These are phyloP conservation scores for Exophiala mesophila DNA, from an alignment of 2,329 filamentous ascomycete genomes.

Conservation along the genomic window DNA sequence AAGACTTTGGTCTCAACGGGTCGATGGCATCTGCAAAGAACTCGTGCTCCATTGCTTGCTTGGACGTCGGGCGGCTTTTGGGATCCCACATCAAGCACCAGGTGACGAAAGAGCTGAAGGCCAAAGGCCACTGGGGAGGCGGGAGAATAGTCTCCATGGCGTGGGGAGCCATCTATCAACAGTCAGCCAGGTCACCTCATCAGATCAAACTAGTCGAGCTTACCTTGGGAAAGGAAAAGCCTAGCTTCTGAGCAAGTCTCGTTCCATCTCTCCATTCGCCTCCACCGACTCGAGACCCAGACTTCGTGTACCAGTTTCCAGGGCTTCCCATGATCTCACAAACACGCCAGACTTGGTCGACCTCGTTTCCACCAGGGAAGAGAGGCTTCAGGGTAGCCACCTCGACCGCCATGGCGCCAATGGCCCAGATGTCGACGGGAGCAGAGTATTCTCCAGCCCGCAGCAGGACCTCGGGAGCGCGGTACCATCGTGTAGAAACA, in stretches of 20 bases:
- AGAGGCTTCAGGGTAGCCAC: constrained; percentile 93
- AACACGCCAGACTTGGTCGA: constrained; percentile 97
- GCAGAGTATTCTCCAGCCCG: constrained; percentile 95
- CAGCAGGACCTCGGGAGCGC: constrained; percentile 85
- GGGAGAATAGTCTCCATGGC: constrained; percentile 92
- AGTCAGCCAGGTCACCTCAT: constrained; percentile 12
- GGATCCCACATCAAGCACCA: constrained; percentile 99
- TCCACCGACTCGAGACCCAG: constrained; percentile 78
- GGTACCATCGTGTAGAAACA: constrained; percentile 94
- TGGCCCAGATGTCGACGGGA: constrained; percentile 96
- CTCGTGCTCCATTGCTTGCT: constrained; percentile 90
- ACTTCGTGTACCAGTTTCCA: constrained; percentile 95
- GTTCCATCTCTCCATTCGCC: constrained; percentile 97
- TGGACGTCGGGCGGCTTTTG: constrained; percentile 81
- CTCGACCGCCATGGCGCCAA: constrained; percentile 97
- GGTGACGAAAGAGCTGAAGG: constrained; percentile 87
- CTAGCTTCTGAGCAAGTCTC: constrained; percentile 86
- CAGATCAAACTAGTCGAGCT: constrained; percentile 22
- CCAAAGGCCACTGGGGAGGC: constrained; percentile 82
- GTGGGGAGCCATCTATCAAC: constrained; percentile 84
- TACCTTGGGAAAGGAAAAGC: constrained; percentile 91
- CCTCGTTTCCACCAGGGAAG: constrained; percentile 96
- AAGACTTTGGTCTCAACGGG: constrained; percentile 85
- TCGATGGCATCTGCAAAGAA: constrained; percentile 92
- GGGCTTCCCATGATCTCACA: constrained; percentile 99